A percentile compares a stretch with the other conserved stretches of the same genome.
phyloP scores from a whole-genome alignment of 2,329 filamentous ascomycete genomes.

The Dothiorella sarmentorum region DNA sequence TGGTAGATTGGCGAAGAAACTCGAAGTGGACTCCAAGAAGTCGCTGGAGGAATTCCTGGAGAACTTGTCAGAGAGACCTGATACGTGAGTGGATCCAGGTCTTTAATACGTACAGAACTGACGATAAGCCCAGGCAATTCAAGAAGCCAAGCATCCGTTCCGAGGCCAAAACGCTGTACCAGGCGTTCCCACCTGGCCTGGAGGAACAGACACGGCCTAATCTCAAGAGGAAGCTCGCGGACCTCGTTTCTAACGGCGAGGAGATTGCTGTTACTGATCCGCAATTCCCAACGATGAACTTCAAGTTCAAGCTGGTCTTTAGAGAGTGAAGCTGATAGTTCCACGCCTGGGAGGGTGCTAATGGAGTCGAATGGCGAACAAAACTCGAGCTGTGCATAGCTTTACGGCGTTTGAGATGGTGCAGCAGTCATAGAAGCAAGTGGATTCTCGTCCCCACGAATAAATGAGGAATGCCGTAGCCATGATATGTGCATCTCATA shows the following conservation, averaged over 20 bases:
- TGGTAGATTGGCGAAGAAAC: slow-evolving; percentile 72
- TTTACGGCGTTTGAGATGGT: too few species aligned
- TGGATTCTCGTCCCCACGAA: too few species aligned
- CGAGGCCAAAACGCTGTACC: slow-evolving; percentile 82
- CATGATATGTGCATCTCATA: too few species aligned
- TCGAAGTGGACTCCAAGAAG: slow-evolving; percentile 65
- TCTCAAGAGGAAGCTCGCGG: slow-evolving; percentile 69
- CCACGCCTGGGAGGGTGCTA: neutral
- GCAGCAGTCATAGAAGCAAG: too few species aligned
- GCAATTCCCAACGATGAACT: slow-evolving; percentile 75
- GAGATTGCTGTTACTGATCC: slow-evolving; percentile 91
- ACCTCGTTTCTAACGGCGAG: slow-evolving; percentile 76
- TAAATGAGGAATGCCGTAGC: too few species aligned
- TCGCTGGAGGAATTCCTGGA: slow-evolving; percentile 85
- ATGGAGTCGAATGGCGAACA: too few species aligned
- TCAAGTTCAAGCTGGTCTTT: slow-evolving; percentile 57
- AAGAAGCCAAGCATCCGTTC: slow-evolving; percentile 87
- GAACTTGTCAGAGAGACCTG: slow-evolving; percentile 74
- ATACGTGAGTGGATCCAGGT: slow-evolving; percentile 51
- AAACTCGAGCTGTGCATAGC: too few species aligned
- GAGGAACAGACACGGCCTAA: slow-evolving; percentile 84
- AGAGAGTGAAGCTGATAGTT: slow-evolving; percentile 16
- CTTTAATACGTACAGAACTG: slow-evolving; percentile 16
- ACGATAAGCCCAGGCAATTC: slow-evolving; percentile 56
- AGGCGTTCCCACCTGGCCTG: slow-evolving; percentile 76